phyloP scores from a whole-genome alignment of 768 basidiomycete species.

The Floccularia luteovirens region DNA sequence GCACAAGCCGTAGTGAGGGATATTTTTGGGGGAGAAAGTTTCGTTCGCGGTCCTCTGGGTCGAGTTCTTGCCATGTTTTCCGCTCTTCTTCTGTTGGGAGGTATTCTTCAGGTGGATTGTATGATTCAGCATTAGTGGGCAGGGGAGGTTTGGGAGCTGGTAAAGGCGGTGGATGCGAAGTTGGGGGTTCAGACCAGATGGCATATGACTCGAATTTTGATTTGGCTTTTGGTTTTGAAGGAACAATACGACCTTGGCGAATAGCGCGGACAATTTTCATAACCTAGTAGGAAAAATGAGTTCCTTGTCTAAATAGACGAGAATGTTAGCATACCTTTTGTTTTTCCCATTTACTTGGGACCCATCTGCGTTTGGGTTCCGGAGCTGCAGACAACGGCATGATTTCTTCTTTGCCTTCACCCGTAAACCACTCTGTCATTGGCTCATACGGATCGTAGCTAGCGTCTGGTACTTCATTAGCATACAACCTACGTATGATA shows the following conservation, averaged over 20 bases:
- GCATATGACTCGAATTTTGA: slow-evolving; percentile 70
- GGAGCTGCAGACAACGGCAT: slow-evolving; percentile 91
- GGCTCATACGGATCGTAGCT: slow-evolving; percentile 90
- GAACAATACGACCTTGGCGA: slow-evolving; percentile 88
- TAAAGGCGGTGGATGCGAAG: slow-evolving; percentile 75
- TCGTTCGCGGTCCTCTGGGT: slow-evolving; percentile 84
- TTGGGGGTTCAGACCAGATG: slow-evolving; percentile 83
- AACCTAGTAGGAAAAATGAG: slow-evolving; percentile 45
- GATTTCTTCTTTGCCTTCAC: slow-evolving; percentile 87
- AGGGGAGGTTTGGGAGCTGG: slow-evolving; percentile 88
- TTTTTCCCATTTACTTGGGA: slow-evolving; percentile 99
- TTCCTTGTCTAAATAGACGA: slow-evolving; percentile 1
- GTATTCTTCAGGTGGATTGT: slow-evolving; percentile 98
- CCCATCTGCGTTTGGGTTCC: slow-evolving; percentile 94
- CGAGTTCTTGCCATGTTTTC: slow-evolving; percentile 73
- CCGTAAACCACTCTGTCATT: slow-evolving; percentile 95
- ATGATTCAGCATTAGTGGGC: slow-evolving; percentile 93
- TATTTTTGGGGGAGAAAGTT: slow-evolving; percentile 89
- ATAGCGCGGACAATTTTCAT: slow-evolving; percentile 99
- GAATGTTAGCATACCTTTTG: slow-evolving; percentile 63
- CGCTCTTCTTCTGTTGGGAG: slow-evolving; percentile 79
- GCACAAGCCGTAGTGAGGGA: slow-evolving; percentile 78
- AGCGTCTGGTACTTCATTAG: slow-evolving; percentile 86
- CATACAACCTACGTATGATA: slow-evolving; percentile 86
- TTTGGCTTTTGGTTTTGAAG: slow-evolving; percentile 77